Evolutionary conservation across 2,329 filamentous ascomycete species (phyloP), one percentile per base, ranked within the genome.

Genomic region (Neonectria magnoliae): DNA sequence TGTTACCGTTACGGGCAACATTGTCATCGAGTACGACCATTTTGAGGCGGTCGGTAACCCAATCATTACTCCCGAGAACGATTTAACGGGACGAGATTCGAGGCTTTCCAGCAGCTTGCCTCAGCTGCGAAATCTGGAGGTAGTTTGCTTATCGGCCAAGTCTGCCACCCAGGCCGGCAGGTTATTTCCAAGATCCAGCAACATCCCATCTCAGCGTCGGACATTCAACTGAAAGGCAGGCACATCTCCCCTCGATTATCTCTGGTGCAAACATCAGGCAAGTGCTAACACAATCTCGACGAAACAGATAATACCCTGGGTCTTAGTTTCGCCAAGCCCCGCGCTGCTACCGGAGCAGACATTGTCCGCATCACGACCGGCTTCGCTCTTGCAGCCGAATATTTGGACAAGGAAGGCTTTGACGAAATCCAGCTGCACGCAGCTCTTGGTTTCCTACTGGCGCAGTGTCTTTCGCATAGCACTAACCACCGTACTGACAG

Each of bases 341-440:
- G 41, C 6, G n/a, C 41, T 20, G 41, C 41, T 42, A 42, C 14
- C 18, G 16, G 11, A 42, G n/a, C 4, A 42, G 41, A 42, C n/a
- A 42, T 42, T 42, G 16, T n/a, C 1, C 57, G 62, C 1, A 70
- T 69, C 0, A 18, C 68, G 5, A 68, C 67, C 3, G 57, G 64
- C 13, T 65, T 68, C 2, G 65, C 68, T 22, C 84, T 90, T 70
- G 83, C 87, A 0, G 88, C 88, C 0, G 84, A 87, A 71, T 90
- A 84, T 71, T 79, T 85, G 3, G 83, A 88, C 31, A 65, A 85
- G 72, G 86, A 86, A 0, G 87, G 88, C 4, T 90, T 81, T 41
- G 78, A 84, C 57, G 81, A 82, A 9, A 76, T 81, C 52, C 68
- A 80, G 73, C 74, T 85, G 41, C 84, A 84, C 71, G 82, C 77